phyloP scores from a whole-genome alignment of 805 yeast species.

The Barnettozyma californica region DNA sequence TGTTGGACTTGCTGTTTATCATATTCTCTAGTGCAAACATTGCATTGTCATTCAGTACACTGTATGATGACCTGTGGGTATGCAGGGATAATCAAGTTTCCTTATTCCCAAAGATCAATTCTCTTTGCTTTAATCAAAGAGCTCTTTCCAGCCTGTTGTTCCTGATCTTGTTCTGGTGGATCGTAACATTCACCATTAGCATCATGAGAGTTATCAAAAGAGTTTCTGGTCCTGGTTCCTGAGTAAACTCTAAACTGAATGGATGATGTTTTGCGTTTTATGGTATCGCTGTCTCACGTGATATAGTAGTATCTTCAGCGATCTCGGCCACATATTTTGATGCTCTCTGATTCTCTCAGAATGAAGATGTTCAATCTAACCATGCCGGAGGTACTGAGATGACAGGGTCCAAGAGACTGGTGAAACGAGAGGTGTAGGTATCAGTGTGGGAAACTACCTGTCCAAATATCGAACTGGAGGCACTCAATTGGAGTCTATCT shows the following conservation, averaged over 20 bases:
- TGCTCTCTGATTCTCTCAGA: no score
- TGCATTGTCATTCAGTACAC: conserved; percentile 77
- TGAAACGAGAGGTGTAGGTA: no score
- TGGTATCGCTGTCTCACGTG: not conserved
- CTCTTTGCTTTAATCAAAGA: conserved; percentile 73
- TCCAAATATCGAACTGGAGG: no score
- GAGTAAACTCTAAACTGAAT: not conserved
- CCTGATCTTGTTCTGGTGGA: conserved; percentile 74
- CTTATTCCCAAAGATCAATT: conserved; percentile 31
- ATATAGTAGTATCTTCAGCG: no score
- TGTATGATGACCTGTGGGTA: conserved; percentile 80
- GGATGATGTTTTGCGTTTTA: not conserved
- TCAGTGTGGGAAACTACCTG: no score
- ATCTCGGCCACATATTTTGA: no score
- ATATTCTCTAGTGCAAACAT: conserved; percentile 86
- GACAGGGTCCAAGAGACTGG: no score
- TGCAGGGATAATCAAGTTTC: conserved; percentile 34
- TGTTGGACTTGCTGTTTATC: conserved; percentile 81
- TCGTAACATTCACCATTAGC: conserved; percentile 76
- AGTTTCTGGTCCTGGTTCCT: conserved; percentile 30
- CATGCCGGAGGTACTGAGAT: no score
- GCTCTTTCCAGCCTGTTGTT: conserved; percentile 77
- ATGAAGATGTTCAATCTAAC: no score
- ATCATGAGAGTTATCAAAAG: conserved; percentile 76
- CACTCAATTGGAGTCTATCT: no score